Percentiles rank a stretch among this genome's conserved stretches.
phyloP scores from a whole-genome alignment of 1,139 yeast species.

The Yamadazyma diospyri region DNA sequence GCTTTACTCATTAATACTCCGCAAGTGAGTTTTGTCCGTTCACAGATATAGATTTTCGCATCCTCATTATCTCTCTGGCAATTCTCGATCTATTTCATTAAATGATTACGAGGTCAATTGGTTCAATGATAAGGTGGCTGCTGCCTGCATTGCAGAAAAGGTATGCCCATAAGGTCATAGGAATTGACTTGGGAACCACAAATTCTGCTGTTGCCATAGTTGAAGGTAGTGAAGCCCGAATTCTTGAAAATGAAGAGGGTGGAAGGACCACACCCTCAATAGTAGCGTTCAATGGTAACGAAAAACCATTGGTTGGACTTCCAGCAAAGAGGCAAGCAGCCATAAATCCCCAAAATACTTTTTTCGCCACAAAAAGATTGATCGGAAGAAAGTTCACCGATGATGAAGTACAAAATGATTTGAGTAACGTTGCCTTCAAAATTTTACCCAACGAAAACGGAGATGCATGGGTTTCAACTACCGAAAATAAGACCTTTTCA shows the following conservation, averaged over 20 bases:
- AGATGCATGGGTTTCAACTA: slow-evolving; percentile 58
- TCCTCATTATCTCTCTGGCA: slow-evolving; percentile 1
- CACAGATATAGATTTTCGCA: slow-evolving; percentile 2
- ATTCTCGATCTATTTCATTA: no score
- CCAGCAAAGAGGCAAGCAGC: slow-evolving; percentile 67
- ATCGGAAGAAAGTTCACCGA: slow-evolving; percentile 67
- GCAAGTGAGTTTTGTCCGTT: slow-evolving; percentile 3
- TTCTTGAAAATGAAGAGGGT: slow-evolving; percentile 68
- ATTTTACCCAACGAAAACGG: slow-evolving; percentile 54
- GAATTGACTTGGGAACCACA: slow-evolving; percentile 79
- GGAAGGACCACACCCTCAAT: slow-evolving; percentile 70
- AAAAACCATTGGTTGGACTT: slow-evolving; percentile 50
- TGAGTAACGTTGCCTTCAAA: slow-evolving; percentile 50
- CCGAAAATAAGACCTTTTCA: slow-evolving; percentile 34
- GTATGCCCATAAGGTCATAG: slow-evolving; percentile 43
- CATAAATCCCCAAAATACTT: slow-evolving; percentile 64
- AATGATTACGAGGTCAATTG: no score
- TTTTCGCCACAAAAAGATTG: slow-evolving; percentile 69
- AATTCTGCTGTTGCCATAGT: slow-evolving; percentile 77
- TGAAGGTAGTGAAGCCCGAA: slow-evolving; percentile 47
- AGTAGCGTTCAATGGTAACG: slow-evolving; percentile 47
- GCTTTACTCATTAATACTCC: background rate
- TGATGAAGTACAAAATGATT: slow-evolving; percentile 61
- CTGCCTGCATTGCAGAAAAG: slow-evolving; percentile 2
- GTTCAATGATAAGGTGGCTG: background rate